Conservation (phyloP, 1,139 yeast genomes). For the Kodamaea sp. region DNA sequence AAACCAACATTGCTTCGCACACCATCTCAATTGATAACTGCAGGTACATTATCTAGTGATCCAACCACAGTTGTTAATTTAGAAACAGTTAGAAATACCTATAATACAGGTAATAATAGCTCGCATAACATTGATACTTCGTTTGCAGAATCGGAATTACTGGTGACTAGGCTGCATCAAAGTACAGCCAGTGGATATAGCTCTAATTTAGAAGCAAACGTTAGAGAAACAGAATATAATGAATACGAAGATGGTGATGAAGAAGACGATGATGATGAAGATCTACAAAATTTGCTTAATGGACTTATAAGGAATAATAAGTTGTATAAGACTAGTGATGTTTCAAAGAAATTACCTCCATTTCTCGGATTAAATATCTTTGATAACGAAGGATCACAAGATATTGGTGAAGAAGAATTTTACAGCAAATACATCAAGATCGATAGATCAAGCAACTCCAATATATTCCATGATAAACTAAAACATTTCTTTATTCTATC, state of each 20-base stretch:
- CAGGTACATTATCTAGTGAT: slow-evolving; percentile 7
- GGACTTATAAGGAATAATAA: slow-evolving; percentile 20
- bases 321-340: neutral
- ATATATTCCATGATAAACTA: slow-evolving; percentile 38
- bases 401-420: slow-evolving; percentile 12
- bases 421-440: slow-evolving; percentile 11
- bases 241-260: slow-evolving; percentile 9
- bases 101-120: slow-evolving; percentile 4
- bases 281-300: slow-evolving; percentile 24
- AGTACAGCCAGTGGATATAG: slow-evolving; percentile 1
- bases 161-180: slow-evolving; percentile 4
- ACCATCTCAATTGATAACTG: neutral
- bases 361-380: slow-evolving; percentile 1
- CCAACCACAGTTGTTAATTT: slow-evolving; percentile 22
- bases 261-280: slow-evolving; percentile 25
- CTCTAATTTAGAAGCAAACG: neutral
- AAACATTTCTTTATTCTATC: slow-evolving; percentile 84
- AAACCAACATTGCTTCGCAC: no score
- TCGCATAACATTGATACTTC: slow-evolving; percentile 1
- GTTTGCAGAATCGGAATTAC: slow-evolving; percentile 2
- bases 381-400: slow-evolving; percentile 1
- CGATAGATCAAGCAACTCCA: slow-evolving; percentile 23
- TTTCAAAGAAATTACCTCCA: slow-evolving; percentile 1
- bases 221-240: slow-evolving; percentile 3
- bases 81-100: slow-evolving; percentile 14